A percentile compares a stretch with the other conserved stretches of the same genome.
Conservation (phyloP, 2,329 filamentous ascomycete genomes). For the Alternaria sp. region DNA sequence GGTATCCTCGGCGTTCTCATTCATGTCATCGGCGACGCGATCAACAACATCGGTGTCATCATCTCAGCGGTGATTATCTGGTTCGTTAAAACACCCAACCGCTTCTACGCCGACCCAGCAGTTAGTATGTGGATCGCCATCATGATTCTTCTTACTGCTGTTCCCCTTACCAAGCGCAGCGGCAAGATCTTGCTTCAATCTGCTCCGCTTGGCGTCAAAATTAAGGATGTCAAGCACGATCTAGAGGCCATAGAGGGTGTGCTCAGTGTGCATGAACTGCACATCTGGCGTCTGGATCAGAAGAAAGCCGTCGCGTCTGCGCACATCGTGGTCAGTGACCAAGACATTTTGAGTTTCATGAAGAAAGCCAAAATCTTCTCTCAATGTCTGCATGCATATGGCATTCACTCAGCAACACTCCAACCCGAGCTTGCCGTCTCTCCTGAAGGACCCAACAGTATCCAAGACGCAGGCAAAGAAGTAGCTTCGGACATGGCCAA, state of each 20-base stretch:
- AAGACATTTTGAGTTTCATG: constrained; percentile 66
- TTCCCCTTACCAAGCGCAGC: constrained; percentile 68
- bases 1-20: constrained; percentile 75
- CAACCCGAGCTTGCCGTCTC: constrained; percentile 66
- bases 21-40: constrained; percentile 75
- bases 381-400: constrained; percentile 76
- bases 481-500: constrained; percentile 17
- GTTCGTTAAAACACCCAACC: constrained; percentile 64
- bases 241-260: constrained; percentile 74
- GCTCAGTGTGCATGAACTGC: constrained; percentile 73
- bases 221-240: constrained; percentile 72
- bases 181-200: constrained; percentile 74
- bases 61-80: constrained; percentile 74
- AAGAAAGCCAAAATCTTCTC: constrained; percentile 67
- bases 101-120: constrained; percentile 77
- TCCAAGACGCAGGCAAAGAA: constrained; percentile 6
- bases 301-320: constrained; percentile 73
- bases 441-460: background rate
- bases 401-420: constrained; percentile 74
- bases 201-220: constrained; percentile 66
- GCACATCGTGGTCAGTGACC: constrained; percentile 70
- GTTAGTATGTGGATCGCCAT: constrained; percentile 73
- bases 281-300: constrained; percentile 78
- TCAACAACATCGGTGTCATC: constrained; percentile 81
- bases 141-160: constrained; percentile 72